Base-by-base conservation (phyloP, 768 basidiomycete species). In the Dioszegia hungarica region DNA sequence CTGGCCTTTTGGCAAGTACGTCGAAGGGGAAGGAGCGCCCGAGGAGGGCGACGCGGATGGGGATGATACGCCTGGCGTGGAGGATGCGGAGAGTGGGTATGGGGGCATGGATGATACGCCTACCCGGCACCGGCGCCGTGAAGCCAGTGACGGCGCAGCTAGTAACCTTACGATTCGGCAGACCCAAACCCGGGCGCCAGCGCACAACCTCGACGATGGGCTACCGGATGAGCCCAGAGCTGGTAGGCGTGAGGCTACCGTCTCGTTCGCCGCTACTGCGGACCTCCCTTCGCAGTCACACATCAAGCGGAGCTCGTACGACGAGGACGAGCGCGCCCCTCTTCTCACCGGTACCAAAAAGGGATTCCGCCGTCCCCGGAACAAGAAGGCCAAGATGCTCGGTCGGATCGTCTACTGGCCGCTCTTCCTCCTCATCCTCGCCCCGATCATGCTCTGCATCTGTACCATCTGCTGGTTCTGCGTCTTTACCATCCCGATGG, bases 1-100 rank as follows among this genome's bases (percentile, higher is more conserved):
- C 20, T 98, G 95, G 95, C 95, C 95, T 1, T 99, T 99, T 72
- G 93, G 95, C 19, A 97, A 97, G 77, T 99, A 98, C 73, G 90
- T 99, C 45, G 92, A 97, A 75, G 90, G 91, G 11, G 85, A 78
- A 48, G 68, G 70, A 1, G 68, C 72, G 5, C 67, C 67, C 2
- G 68, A 68, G 28, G 61, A 67, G 5, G 62, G 64, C 41, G 45
- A 58, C 62, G 33, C 62, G 59, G 22, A 10, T 41, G 52, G 59
- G 25, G 58, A 39, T 8, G 54, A 57, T n/a, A 37, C 9, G 10
- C 19, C 43, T 4, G 22, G 22, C 25, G 15, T 57, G 11, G 69
- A 70, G 24, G 79, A 79, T 14, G 78, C 78, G 2, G 77, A 77
- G 10, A 76, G 75, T 48, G 67, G 45, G 68, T 43, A 60, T 29